These are phyloP conservation scores for Plasmodium vinckei DNA, from an alignment of 169 alveolate species.

Conservation along the genomic window DNA sequence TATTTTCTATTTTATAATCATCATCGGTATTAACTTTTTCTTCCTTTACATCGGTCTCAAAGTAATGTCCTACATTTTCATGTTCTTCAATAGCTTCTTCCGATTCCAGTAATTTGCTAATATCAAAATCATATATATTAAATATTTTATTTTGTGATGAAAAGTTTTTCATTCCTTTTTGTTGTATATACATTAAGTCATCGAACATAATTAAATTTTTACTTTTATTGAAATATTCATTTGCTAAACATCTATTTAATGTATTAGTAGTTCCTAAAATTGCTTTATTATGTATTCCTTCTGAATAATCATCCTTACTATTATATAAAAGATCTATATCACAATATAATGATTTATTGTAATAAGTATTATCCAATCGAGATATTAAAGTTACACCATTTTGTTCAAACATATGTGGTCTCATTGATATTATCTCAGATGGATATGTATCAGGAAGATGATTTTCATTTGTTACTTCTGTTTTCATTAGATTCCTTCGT, in stretches of 20 bases:
- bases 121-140: constrained; percentile 32
- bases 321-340: constrained; percentile 10
- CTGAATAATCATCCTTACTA: not conserved
- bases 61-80: not conserved
- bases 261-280: too few species aligned
- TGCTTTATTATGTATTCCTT: not conserved
- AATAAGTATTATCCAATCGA: constrained; percentile 35
- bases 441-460: not conserved
- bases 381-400: constrained; percentile 45
- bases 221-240: not conserved
- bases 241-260: not conserved
- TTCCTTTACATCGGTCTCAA: not conserved
- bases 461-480: not conserved
- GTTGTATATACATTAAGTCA: constrained; percentile 27
- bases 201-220: not conserved
- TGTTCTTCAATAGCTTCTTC: not conserved
- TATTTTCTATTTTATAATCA: not conserved
- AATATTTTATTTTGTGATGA: constrained; percentile 18
- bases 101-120: constrained; percentile 1
- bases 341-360: constrained; percentile 22
- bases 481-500: constrained; percentile 28
- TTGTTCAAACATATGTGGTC: constrained; percentile 13
- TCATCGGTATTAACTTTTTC: not conserved
- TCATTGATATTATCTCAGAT: not conserved
- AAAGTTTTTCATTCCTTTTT: constrained; percentile 34